Evolutionary conservation across 192 early-diverging fungal species (phyloP).

Genomic region (Fimicolochytrium jonesii): DNA sequence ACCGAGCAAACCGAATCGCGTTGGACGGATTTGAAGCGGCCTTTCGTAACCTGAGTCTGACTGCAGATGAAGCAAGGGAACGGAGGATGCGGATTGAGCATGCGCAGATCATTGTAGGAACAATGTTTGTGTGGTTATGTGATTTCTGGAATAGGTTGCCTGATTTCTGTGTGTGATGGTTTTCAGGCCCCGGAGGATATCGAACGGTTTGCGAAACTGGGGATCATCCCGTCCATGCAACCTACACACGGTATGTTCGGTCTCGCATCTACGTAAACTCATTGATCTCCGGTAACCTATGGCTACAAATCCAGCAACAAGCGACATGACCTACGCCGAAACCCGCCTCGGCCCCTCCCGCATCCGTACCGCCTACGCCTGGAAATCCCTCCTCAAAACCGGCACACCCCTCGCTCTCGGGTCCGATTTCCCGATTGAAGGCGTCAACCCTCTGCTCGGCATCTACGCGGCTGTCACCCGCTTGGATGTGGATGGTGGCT

Average conservation of each 20-base stretch:
- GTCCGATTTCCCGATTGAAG: constrained; percentile 55
- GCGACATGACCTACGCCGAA: constrained; percentile 51
- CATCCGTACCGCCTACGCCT: constrained; percentile 46
- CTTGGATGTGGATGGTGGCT: constrained; percentile 34
- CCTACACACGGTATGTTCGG: constrained; percentile 46
- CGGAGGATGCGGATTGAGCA: constrained; percentile 51
- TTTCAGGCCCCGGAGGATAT: constrained; percentile 40
- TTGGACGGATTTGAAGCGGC: constrained; percentile 45
- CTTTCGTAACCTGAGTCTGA: background rate
- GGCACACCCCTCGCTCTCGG: constrained; percentile 37
- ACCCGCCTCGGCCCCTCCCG: constrained; percentile 42
- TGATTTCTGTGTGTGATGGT: too few relatives aligned
- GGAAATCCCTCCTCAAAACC: constrained; percentile 37
- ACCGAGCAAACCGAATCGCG: constrained; percentile 47
- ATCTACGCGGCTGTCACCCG: constrained; percentile 56
- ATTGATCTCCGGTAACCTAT: background rate
- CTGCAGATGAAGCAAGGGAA: constrained; percentile 1
- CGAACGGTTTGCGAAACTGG: constrained; percentile 35
- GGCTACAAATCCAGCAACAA: constrained; percentile 33
- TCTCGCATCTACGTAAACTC: background rate
- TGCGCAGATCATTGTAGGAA: constrained; percentile 46
- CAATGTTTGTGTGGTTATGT: background rate
- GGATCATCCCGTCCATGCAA: constrained; percentile 53
- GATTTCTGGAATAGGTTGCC: too few relatives aligned
- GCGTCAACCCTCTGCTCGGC: constrained; percentile 46